Evolutionary conservation across 305 asterid species (phyloP).

Genomic region (Solanum hybrid): DNA sequence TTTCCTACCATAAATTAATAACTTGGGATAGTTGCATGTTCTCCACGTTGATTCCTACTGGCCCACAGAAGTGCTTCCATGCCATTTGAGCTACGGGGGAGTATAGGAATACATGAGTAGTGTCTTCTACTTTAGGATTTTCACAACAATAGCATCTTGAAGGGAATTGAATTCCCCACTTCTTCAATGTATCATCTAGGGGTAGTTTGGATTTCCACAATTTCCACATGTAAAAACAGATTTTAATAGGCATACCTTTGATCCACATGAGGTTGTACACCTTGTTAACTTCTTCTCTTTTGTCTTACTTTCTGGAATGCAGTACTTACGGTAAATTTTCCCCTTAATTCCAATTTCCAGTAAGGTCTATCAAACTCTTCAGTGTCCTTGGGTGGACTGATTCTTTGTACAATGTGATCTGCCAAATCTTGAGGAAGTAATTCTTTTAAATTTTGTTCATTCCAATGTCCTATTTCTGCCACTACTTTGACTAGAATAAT

Average conservation of each 20-base stretch:
- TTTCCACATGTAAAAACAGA: not conserved
- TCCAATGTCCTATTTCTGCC: not conserved
- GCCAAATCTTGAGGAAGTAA: not conserved
- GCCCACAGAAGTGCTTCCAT: not conserved
- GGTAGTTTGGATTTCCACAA: not conserved
- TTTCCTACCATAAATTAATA: not conserved
- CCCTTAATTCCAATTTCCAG: not conserved
- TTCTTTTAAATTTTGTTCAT: not conserved
- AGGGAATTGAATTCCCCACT: not conserved
- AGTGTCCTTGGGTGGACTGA: not conserved
- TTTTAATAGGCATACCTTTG: not conserved
- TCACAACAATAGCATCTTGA: not conserved
- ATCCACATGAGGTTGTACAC: not conserved
- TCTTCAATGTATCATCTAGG: not conserved
- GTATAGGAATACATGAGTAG: not conserved
- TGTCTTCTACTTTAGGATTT: not conserved
- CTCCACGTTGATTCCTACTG: not conserved
- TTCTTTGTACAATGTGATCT: not conserved
- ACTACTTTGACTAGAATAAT: not conserved
- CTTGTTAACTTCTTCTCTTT: not conserved
- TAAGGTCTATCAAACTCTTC: not conserved
- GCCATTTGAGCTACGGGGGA: not conserved
- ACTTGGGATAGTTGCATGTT: not conserved
- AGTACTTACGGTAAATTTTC: not conserved
- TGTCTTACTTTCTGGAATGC: not conserved